Base-by-base conservation (phyloP, 2,329 filamentous ascomycete genomes). In the Hirsutella thompsonii region DNA sequence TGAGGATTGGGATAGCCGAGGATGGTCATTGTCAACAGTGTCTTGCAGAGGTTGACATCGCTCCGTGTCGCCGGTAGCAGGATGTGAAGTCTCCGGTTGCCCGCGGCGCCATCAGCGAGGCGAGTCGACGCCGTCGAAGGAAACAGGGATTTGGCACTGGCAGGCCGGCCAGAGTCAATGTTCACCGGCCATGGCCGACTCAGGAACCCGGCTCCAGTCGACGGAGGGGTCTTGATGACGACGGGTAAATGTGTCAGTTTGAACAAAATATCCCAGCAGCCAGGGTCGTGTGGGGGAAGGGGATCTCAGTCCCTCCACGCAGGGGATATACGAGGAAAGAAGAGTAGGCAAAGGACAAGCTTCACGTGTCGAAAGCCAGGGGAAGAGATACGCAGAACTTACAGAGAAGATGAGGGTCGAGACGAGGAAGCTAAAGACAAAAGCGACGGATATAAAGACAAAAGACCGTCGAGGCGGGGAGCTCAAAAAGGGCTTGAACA, bases 21-120 rank as follows among this genome's bases (percentile, higher is more conserved):
- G 3, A 54, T 47, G 5, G 48, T 39, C 23, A 52, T 44, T 2
- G 55, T 54, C 20, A 59, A 51, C 16, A 59, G 43, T 9, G 52
- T 57, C 48, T 59, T 59, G 51, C 56, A 59, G 5, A 59, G 42
- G 36, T 50, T 48, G 30, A 52, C 41, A 29, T 48, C 46, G 33
- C 46, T 44, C 6, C 47, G 39, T n/a, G 55, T 51, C 6, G 52
- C 51, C 1, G 53, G 51, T 1, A 58, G 47, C 9, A 59, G 43
- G 3, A 59, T 40, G 26, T 55, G 53, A n/a, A 54, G 41, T 3
- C 45, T 44, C 6, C 36, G 32, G 37, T 30, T 37, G 23, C 16
- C 16, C 26, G n/a, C n/a, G n/a, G n/a, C 34, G 11, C 30, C 40
- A 29, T 39, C 36, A 19, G 37, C 3, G 13, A 13, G 30, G 30